phyloP scores from a whole-genome alignment of 208 protist species.

The Crithidia sp. region DNA sequence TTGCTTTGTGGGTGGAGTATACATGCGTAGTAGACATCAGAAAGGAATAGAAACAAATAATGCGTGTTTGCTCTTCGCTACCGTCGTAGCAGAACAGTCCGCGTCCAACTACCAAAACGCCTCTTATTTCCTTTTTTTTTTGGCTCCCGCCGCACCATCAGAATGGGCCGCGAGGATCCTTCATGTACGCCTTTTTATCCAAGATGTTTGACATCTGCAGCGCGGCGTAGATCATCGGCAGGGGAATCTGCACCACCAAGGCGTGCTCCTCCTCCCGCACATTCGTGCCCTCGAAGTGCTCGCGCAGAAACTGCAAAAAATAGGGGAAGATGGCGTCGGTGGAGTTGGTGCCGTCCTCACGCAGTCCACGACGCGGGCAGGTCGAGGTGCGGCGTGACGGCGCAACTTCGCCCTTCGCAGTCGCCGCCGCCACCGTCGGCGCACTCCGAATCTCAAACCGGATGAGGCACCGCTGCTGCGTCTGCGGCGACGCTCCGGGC shows the following conservation, averaged over 20 bases:
- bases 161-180: conserved; percentile 59
- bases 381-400: conserved; percentile 30
- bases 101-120: not conserved
- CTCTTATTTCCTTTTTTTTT: not conserved
- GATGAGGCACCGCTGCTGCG: conserved; percentile 30
- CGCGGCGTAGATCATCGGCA: conserved; percentile 61
- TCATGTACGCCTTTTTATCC: conserved; percentile 65
- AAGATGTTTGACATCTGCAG: conserved; percentile 66
- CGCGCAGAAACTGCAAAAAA: conserved; percentile 73
- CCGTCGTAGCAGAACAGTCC: not conserved
- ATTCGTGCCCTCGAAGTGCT: conserved; percentile 66
- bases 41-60: not conserved
- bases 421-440: conserved; percentile 3
- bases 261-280: conserved; percentile 69
- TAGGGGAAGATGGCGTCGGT: conserved; percentile 69
- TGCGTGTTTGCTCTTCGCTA: no score
- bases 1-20: not conserved
- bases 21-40: not conserved
- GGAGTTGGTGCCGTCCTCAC: conserved; percentile 29
- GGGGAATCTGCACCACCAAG: conserved; percentile 65
- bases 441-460: conserved; percentile 77
- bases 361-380: conserved; percentile 10
- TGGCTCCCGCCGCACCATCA: conserved; percentile 2
- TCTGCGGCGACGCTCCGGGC: not conserved
- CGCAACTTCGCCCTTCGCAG: not conserved